Evolutionary conservation across 805 yeast species (phyloP), one percentile per base, ranked within the genome.

Genomic region (Pachysolen tannophilus): DNA sequence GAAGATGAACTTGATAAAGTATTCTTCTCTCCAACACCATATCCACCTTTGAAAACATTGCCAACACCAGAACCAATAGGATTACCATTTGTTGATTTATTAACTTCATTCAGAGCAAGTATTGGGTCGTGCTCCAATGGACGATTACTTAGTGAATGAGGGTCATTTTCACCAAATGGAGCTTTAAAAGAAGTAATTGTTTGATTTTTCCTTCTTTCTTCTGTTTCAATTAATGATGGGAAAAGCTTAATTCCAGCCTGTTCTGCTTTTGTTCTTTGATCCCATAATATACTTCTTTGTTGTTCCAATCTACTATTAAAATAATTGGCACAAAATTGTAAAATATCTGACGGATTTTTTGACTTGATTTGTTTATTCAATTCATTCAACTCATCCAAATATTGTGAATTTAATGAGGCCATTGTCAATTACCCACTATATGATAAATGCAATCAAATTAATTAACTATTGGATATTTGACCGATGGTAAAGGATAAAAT

Each of bases 291-390:
- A 20, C 62, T 49, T 50, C 83, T 66, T 49, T 79, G 83, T 20
- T 69, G 67, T 44, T 75, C 78, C 40, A 82, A 60, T 40, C 78
- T 72, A 32, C 65, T 54, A 49, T 70, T 72, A 61, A 83, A 83
- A 56, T 78, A 80, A 55, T 77, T 72, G 37, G 83, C 80, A 48
- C 88, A 79, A 58, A 82, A 83, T 50, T 82, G 87, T 39, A 83
- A 53, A 9, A 82, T 61, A 49, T 82, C 90, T 10, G 63, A 50
- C 2, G 94, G 94, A 46, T 78, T 72, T 33, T 67, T 62, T 29
- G 54, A 53, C 31, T 61, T 60, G 34, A 74, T 53, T 49, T 77
- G 82, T 49, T 65, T 69, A 53, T 77, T 79, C 52, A 81, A 75
- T 42, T 67, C 74, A 46, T 70, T 69, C 53, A 82, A 65, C 55